A percentile compares a stretch with the other conserved stretches of the same genome.
These are phyloP conservation scores for Fusarium robinianum DNA, from an alignment of 2,329 filamentous ascomycete species.

Conservation along the genomic window DNA sequence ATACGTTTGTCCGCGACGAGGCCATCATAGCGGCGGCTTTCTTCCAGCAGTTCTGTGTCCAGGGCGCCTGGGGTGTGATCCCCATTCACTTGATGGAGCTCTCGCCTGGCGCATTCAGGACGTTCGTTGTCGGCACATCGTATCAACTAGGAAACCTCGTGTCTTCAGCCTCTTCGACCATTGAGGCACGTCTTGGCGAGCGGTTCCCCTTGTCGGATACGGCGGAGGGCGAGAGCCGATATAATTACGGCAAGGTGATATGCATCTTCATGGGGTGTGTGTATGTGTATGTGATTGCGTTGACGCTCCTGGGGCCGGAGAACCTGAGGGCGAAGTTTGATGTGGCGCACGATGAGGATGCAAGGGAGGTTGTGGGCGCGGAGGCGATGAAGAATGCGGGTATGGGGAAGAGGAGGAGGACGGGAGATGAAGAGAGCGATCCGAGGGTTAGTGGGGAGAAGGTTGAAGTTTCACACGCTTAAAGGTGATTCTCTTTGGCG, in stretches of 20 bases:
- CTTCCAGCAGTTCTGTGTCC: slow-evolving; percentile 80
- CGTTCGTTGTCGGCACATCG: slow-evolving; percentile 73
- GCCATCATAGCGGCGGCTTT: slow-evolving; percentile 79
- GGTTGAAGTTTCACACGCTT: slow-evolving; percentile 13
- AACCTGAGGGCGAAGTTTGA: slow-evolving; percentile 57
- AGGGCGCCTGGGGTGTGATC: slow-evolving; percentile 77
- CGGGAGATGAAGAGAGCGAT: slow-evolving; percentile 26
- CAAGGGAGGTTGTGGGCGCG: slow-evolving; percentile 51
- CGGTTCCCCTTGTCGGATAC: slow-evolving; percentile 69
- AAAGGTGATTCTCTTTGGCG: background rate
- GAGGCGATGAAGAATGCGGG: slow-evolving; percentile 36
- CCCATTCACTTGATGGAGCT: slow-evolving; percentile 80
- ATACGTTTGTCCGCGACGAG: slow-evolving; percentile 68
- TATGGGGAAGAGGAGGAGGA: slow-evolving; percentile 7
- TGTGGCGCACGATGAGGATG: slow-evolving; percentile 53
- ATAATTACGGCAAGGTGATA: slow-evolving; percentile 82
- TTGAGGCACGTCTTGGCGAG: slow-evolving; percentile 76
- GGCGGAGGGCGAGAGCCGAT: slow-evolving; percentile 54
- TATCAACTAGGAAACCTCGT: slow-evolving; percentile 81
- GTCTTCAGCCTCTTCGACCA: slow-evolving; percentile 71
- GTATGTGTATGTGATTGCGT: slow-evolving; percentile 63
- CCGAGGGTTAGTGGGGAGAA: slow-evolving; percentile 15
- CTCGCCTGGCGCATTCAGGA: slow-evolving; percentile 71
- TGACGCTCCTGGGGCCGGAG: slow-evolving; percentile 67
- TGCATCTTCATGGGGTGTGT: slow-evolving; percentile 91